These are phyloP conservation scores for Mariannaea elegans DNA, from an alignment of 2,329 filamentous ascomycete species.

Conservation along the genomic window DNA sequence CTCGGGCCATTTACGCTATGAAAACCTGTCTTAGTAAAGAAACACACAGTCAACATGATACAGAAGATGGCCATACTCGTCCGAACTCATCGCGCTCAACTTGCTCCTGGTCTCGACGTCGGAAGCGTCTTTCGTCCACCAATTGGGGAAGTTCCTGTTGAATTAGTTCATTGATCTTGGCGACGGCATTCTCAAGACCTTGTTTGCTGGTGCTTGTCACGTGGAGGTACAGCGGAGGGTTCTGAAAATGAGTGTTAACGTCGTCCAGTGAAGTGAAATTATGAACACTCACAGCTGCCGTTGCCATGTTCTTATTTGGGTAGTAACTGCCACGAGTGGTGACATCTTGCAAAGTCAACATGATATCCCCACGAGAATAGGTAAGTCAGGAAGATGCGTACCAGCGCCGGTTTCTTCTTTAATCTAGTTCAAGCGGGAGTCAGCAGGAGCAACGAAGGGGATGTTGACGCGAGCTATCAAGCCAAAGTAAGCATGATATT, in stretches of 20 bases:
- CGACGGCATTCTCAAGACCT: slow-evolving; percentile 88
- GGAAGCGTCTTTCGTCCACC: slow-evolving; percentile 92
- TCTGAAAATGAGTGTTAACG: slow-evolving; percentile 59
- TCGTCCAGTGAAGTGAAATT: neutral
- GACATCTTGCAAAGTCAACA: slow-evolving; percentile 83
- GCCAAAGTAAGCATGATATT: slow-evolving; percentile 75
- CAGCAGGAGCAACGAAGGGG: slow-evolving; percentile 90
- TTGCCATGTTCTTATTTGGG: slow-evolving; percentile 97
- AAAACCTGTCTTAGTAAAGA: slow-evolving; percentile 22
- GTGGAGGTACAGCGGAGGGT: slow-evolving; percentile 92
- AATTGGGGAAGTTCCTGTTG: slow-evolving; percentile 94
- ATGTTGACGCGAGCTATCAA: slow-evolving; percentile 69
- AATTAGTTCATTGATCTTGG: slow-evolving; percentile 93
- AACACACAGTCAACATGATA: neutral
- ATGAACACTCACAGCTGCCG: slow-evolving; percentile 78
- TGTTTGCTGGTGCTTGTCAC: slow-evolving; percentile 92
- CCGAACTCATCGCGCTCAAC: slow-evolving; percentile 92
- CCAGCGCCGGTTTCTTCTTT: slow-evolving; percentile 99
- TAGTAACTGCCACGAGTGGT: slow-evolving; percentile 97
- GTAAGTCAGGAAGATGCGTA: slow-evolving; percentile 67
- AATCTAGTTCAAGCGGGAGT: slow-evolving; percentile 95
- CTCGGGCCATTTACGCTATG: slow-evolving; percentile 98
- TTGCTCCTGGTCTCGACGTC: slow-evolving; percentile 80
- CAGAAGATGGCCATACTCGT: slow-evolving; percentile 65
- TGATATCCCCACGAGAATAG: slow-evolving; percentile 58